phyloP scores from a whole-genome alignment of 2,329 filamentous ascomycete species.

The Phialophora chinensis region DNA sequence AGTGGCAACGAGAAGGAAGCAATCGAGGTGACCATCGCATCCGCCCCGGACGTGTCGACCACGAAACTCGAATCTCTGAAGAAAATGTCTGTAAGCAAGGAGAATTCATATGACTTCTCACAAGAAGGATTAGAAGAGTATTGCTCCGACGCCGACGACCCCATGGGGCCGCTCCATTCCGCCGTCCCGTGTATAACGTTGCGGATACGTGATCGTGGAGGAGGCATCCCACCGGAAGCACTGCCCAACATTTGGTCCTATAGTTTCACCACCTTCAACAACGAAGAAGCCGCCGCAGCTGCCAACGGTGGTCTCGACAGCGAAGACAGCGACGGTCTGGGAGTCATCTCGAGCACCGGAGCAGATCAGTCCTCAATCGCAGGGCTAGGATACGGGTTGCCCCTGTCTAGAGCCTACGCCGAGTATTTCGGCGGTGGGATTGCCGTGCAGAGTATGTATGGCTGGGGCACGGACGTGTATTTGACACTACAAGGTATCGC shows the following conservation, averaged over 20 bases:
- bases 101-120: constrained; percentile 37
- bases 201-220: constrained; percentile 91
- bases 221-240: constrained; percentile 85
- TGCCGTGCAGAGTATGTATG: constrained; percentile 90
- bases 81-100: constrained; percentile 35
- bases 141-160: constrained; percentile 33
- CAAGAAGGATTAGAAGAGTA: constrained; percentile 39
- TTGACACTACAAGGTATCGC: constrained; percentile 67
- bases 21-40: constrained; percentile 90
- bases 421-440: constrained; percentile 98
- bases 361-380: constrained; percentile 83
- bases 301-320: constrained; percentile 53
- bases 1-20: constrained; percentile 78
- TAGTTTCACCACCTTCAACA: constrained; percentile 92
- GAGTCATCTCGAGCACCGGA: constrained; percentile 73
- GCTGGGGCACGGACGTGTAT: constrained; percentile 81
- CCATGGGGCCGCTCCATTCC: constrained; percentile 42
- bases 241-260: constrained; percentile 93
- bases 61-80: constrained; percentile 40
- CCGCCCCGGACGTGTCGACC: constrained; percentile 60
- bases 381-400: constrained; percentile 89
- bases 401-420: constrained; percentile 88
- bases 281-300: constrained; percentile 59
- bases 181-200: constrained; percentile 87
- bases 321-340: constrained; percentile 67